Base-by-base conservation (phyloP, 805 yeast genomes). In the Saccharomyces kudriavzevii region DNA sequence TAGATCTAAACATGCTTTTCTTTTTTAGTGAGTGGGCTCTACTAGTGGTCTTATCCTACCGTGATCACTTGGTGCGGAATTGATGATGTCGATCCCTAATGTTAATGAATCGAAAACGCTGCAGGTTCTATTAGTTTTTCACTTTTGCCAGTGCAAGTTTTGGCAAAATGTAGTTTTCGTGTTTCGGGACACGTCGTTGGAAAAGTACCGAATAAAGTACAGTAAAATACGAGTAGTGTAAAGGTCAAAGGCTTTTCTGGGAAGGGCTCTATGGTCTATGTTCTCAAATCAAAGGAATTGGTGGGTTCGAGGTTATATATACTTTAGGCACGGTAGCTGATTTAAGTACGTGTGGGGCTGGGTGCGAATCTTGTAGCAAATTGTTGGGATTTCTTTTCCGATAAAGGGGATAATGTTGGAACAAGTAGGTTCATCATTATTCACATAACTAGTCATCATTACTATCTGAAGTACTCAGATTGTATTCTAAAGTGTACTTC, bases 1-100 rank as follows among this genome's bases (percentile, higher is more conserved):
- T 26, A 26, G 55, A 49, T 31, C 47, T 48, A 30, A 31, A 20
- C 46, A 28, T 49, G 27, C 13, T 43, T 40, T 26, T 30, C 35
- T 24, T 48, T 49, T 52, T 47, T 30, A 48, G 25, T 48, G 27
- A 25, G 14, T 20, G 22, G 20, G 49, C 31, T 22, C 27, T 13
- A 29, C 29, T 20, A 46, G 26, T 30, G 49, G 40, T 48, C 45
- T 35, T 29, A 48, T 30, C 17, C 26, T 24, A 30, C 30, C 11
- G 9, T n/a, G 13, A 17, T 29, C 43, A 30, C 46, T 31, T 43
- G 20, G 30, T 28, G 14, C 35, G 17, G 43, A 35, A 35, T 35
- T 20, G 24, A 24, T 17, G 11, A 24, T 35, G 43, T 35, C 24
- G 43, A 35, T 35, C 43, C 43, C 43, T 35, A 35, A 35, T 11